Percentiles rank a stretch among this genome's conserved stretches.
These are phyloP conservation scores for Daldinia childiae DNA, from an alignment of 495 filamentous ascomycete genomes.

Conservation along the genomic window DNA sequence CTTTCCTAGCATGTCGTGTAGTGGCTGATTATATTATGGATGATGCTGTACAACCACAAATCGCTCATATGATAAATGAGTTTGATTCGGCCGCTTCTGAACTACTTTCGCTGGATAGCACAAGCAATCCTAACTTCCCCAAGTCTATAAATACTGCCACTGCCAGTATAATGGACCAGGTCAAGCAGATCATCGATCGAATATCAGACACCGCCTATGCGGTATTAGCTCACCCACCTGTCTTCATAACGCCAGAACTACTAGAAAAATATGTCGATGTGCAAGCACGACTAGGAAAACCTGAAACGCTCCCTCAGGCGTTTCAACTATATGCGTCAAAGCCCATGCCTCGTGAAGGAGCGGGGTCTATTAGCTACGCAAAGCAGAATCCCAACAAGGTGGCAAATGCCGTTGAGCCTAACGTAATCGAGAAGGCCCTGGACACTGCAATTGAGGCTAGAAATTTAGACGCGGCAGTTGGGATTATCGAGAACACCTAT, in stretches of 20 bases:
- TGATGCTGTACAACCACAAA: conserved; percentile 34
- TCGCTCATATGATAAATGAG: conserved; percentile 37
- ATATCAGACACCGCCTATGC: conserved; percentile 66
- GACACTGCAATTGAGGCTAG: conserved; percentile 77
- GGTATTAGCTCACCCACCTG: conserved; percentile 75
- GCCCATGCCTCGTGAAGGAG: conserved; percentile 70
- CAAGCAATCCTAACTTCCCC: not conserved
- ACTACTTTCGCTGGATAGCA: conserved; percentile 40
- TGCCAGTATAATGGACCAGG: conserved; percentile 15
- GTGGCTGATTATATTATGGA: conserved; percentile 40
- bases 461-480: conserved; percentile 77
- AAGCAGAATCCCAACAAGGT: conserved; percentile 71
- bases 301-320: conserved; percentile 77
- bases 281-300: conserved; percentile 73
- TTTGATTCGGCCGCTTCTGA: conserved; percentile 41
- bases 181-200: conserved; percentile 50
- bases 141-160: conserved; percentile 3
- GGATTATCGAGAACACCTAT: conserved; percentile 82
- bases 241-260: conserved; percentile 80
- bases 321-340: conserved; percentile 88
- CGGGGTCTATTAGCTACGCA: conserved; percentile 66
- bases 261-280: conserved; percentile 75
- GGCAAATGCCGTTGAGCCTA: conserved; percentile 73
- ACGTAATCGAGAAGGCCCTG: conserved; percentile 74
- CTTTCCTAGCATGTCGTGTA: conserved; percentile 39